Evolutionary conservation across 2,329 filamentous ascomycete genomes (phyloP).

Genomic region (Venturia carpophila): DNA sequence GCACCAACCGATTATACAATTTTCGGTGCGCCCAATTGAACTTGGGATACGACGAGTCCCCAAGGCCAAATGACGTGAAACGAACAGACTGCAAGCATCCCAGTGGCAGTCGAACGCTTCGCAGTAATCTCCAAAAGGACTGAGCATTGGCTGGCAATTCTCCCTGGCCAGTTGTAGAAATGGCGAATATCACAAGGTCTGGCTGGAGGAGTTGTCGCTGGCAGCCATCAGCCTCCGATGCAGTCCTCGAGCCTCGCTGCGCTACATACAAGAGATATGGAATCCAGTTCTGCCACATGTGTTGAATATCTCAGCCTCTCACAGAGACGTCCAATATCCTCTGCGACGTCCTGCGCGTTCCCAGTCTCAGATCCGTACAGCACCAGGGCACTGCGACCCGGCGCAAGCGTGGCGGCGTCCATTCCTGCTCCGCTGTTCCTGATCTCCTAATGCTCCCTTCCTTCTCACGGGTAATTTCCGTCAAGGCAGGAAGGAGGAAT

Average conservation of each 20-base stretch:
- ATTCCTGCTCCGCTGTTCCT: background rate
- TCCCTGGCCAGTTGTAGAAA: constrained; percentile 91
- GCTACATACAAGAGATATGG: constrained; percentile 59
- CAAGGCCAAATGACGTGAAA: constrained; percentile 84
- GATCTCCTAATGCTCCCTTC: background rate
- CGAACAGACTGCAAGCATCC: constrained; percentile 59
- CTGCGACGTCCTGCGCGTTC: constrained; percentile 83
- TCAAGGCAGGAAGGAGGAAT: constrained; percentile 1
- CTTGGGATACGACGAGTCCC: constrained; percentile 91
- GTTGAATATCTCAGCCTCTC: constrained; percentile 74
- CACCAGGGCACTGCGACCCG: constrained; percentile 52
- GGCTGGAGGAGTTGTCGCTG: constrained; percentile 39
- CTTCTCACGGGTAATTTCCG: background rate
- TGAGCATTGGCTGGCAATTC: constrained; percentile 80
- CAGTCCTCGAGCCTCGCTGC: background rate
- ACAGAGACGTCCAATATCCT: constrained; percentile 67
- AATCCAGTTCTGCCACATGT: constrained; percentile 68
- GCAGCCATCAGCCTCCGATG: constrained; percentile 6
- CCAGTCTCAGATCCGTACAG: constrained; percentile 94
- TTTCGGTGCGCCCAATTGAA: constrained; percentile 92
- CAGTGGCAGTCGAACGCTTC: constrained; percentile 67
- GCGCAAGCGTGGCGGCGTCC: constrained; percentile 3
- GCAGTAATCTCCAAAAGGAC: constrained; percentile 75
- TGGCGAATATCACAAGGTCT: constrained; percentile 63
- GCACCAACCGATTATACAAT: constrained; percentile 71